A percentile compares a stretch with the other conserved stretches of the same genome.
These are phyloP conservation scores for Penicillium herquei DNA, from an alignment of 495 filamentous ascomycete species.

Conservation along the genomic window DNA sequence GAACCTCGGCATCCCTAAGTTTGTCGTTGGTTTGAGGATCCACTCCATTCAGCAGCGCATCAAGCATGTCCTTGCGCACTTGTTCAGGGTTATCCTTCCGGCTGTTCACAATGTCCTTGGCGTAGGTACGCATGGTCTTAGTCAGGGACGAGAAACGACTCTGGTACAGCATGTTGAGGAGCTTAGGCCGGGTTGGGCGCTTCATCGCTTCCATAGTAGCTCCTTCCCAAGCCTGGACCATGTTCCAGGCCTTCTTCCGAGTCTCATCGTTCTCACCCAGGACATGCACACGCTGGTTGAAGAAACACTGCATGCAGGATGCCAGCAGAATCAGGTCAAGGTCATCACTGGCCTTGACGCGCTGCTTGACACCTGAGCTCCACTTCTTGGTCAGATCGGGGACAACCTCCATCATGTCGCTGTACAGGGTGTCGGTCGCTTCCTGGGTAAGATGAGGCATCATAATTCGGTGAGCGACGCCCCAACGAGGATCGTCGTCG, in stretches of 20 bases:
- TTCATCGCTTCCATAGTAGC: constrained; percentile 45
- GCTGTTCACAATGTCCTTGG: constrained; percentile 57
- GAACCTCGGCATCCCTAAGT: constrained; percentile 59
- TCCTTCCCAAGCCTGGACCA: constrained; percentile 40
- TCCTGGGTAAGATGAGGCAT: constrained; percentile 36
- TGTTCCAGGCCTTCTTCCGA: constrained; percentile 12
- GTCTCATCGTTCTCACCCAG: constrained; percentile 26
- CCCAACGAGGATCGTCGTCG: constrained; percentile 63
- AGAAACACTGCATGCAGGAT: constrained; percentile 65
- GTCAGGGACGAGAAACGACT: constrained; percentile 56
- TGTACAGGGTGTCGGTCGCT: constrained; percentile 32
- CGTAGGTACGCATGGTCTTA: constrained; percentile 54
- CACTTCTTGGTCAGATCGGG: constrained; percentile 69
- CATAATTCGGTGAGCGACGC: constrained; percentile 69
- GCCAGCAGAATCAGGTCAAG: constrained; percentile 71
- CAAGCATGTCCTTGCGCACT: constrained; percentile 67
- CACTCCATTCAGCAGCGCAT: constrained; percentile 64
- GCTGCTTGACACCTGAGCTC: constrained; percentile 46
- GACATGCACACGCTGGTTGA: constrained; percentile 38
- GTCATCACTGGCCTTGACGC: constrained; percentile 63
- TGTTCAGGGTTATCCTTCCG: constrained; percentile 43
- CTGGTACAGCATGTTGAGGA: constrained; percentile 41
- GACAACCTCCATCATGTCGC: constrained; percentile 66
- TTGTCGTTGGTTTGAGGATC: constrained; percentile 65
- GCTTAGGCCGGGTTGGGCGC: constrained; percentile 36